Base-by-base conservation (phyloP, 331 rosid species). In the Phaseolus coccineus region DNA sequence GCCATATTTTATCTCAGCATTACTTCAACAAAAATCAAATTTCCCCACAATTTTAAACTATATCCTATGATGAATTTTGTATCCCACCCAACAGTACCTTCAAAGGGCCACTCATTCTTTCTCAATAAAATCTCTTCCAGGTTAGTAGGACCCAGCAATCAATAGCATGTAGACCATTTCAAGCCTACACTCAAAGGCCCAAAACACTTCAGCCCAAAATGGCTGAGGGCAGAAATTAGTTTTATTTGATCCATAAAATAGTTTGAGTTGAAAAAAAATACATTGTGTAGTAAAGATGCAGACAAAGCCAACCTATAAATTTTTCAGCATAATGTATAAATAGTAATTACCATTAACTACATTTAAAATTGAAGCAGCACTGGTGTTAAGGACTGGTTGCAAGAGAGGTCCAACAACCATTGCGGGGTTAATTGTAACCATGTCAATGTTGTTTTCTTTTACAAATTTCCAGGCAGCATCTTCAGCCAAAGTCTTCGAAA, bases 401-500 rank as follows among this genome's bases (percentile, higher is more conserved):
- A 67, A 39, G n/a, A 67, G 72, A 40, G 72, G 72, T 24, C 72
- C 72, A 42, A 67, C 42, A 33, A 67, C 72, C 72, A 67, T 67
- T 67, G 72, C 53, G 22, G 72, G 72, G 72, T 67, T 67, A 42
- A 67, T 67, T 22, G 72, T 24, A 22, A 67, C 72, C 72, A 67
- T 52, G 85, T 93, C 96, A 71, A 93, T 84, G 63, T 84, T 90
- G 73, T 89, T 88, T 84, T 91, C 89, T 81, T 81, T 85, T 0
- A 77, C 88, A 57, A 93, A 89, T 80, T 89, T 93, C 93, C 96
- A 88, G 73, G 93, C 97, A 80, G 87, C 86, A 14, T 93, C 93
- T 82, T 93, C 97, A 2, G 96, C 97, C 81, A 83, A 81, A 50
- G 94, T 93, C 87, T 93, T 93, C 37, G 94, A 87, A 79, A 91